A percentile compares a stretch with the other conserved stretches of the same genome.
phyloP scores from a whole-genome alignment of 257 asterid species.

The Solanum etuberosum region DNA sequence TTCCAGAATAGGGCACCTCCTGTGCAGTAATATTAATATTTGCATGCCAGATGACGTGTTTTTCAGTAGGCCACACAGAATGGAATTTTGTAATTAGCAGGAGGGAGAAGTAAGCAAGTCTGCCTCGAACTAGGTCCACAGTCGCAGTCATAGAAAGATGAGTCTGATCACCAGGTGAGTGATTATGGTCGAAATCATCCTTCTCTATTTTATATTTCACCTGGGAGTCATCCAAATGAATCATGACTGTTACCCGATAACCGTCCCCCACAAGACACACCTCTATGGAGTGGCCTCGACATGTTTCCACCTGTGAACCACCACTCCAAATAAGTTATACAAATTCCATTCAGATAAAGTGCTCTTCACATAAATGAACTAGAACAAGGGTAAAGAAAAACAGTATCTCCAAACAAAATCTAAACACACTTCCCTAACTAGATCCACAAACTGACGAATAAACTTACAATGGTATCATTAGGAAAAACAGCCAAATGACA shows the following conservation, averaged over 20 bases:
- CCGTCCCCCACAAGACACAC: constrained; percentile 48
- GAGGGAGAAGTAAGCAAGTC: constrained; percentile 45
- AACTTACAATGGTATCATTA: background rate
- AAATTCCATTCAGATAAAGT: background rate
- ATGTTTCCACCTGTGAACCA: constrained; percentile 41
- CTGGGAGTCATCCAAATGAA: constrained; percentile 56
- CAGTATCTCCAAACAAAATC: constrained; percentile 1
- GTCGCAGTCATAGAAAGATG: constrained; percentile 44
- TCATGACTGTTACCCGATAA: constrained; percentile 39
- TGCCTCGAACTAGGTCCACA: constrained; percentile 39
- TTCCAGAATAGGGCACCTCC: constrained; percentile 84
- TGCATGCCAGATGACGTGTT: constrained; percentile 81
- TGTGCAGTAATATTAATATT: constrained; percentile 87
- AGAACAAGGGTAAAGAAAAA: background rate
- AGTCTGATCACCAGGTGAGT: constrained; percentile 25
- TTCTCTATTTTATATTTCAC: constrained; percentile 61
- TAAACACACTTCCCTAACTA: constrained; percentile 1
- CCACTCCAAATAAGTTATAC: constrained; percentile 15
- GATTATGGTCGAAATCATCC: constrained; percentile 42
- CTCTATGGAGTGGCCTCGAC: constrained; percentile 85
- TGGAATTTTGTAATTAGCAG: too few relatives aligned
- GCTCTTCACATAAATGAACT: background rate
- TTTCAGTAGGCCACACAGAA: constrained; percentile 64
- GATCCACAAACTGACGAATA: constrained; percentile 1
- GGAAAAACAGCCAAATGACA: background rate